Evolutionary conservation across 805 yeast species (phyloP).

Genomic region (Diddensiella transvaalensis): DNA sequence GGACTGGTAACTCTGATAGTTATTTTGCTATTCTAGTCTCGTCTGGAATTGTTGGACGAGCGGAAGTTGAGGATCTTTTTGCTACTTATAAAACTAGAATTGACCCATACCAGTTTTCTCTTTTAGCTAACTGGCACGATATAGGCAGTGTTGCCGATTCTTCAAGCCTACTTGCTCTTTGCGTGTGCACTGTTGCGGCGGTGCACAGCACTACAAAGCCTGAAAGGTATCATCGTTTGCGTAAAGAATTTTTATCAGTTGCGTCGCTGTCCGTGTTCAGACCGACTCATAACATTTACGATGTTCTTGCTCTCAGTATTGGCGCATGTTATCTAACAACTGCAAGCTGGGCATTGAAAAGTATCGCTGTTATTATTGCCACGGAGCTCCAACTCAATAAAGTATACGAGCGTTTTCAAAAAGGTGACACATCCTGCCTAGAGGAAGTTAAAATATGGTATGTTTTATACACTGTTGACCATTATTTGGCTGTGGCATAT

Average conservation of each 20-base stretch:
- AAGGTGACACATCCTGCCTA: background rate
- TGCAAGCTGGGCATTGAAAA: conserved; percentile 3
- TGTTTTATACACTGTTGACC: background rate
- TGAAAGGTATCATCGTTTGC: background rate
- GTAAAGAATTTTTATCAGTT: background rate
- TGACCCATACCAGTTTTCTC: conserved; percentile 1
- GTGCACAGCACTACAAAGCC: background rate
- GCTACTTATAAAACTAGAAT: background rate
- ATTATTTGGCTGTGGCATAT: conserved; percentile 1
- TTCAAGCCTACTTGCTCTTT: conserved; percentile 2
- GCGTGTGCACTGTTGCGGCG: conserved; percentile 2
- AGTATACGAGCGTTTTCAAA: conserved; percentile 3
- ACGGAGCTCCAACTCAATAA: conserved; percentile 1
- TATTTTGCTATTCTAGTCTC: background rate
- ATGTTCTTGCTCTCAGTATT: background rate
- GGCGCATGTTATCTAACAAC: conserved; percentile 1
- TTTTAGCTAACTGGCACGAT: background rate
- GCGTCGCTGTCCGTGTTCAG: conserved; percentile 1
- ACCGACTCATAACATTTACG: background rate
- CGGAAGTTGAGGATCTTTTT: background rate
- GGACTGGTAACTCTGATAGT: conserved; percentile 1
- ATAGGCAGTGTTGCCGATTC: background rate
- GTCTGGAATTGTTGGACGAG: background rate
- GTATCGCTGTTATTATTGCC: background rate
- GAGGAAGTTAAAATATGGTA: conserved; percentile 2